Evolutionary conservation across 1,284 basidiomycete genomes (phyloP).

Genomic region (Trichosporon sp.): DNA sequence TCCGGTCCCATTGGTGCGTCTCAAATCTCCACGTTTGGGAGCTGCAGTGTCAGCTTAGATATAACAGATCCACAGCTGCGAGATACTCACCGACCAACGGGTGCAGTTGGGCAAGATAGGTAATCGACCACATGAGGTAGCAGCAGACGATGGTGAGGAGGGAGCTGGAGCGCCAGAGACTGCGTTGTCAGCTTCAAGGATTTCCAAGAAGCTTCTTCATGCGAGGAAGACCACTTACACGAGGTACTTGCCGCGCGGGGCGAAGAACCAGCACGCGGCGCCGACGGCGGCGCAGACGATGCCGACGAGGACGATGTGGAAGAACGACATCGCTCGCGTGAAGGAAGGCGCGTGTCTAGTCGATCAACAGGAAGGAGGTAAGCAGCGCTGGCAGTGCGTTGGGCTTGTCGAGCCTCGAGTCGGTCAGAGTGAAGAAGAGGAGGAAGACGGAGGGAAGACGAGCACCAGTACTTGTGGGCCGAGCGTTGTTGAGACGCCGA

Average conservation of each 20-base stretch:
- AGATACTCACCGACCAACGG: conserved; percentile 67
- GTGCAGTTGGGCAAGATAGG: conserved; percentile 84
- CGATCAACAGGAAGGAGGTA: no score
- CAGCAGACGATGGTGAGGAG: conserved; percentile 71
- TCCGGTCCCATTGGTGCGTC: background rate
- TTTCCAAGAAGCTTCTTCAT: background rate
- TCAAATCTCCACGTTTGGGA: conserved; percentile 6
- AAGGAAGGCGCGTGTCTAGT: no score
- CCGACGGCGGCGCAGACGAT: conserved; percentile 55
- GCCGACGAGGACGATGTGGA: conserved; percentile 39
- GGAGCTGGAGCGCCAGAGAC: conserved; percentile 70
- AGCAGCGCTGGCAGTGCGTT: no score
- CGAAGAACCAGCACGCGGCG: conserved; percentile 60
- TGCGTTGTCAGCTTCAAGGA: conserved; percentile 38
- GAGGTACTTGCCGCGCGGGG: conserved; percentile 79
- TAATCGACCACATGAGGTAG: conserved; percentile 92
- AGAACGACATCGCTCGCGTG: conserved; percentile 26
- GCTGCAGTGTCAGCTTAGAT: background rate
- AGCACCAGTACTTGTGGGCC: background rate
- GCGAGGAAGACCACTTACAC: conserved; percentile 57
- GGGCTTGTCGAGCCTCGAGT: no score
- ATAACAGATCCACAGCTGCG: background rate
- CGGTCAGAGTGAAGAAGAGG: background rate
- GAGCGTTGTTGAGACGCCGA: background rate
- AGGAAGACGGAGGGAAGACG: background rate